Evolutionary conservation across 2,329 filamentous ascomycete species (phyloP), one percentile per base, ranked within the genome.

Genomic region (Phaeosphaeriaceae sp.): DNA sequence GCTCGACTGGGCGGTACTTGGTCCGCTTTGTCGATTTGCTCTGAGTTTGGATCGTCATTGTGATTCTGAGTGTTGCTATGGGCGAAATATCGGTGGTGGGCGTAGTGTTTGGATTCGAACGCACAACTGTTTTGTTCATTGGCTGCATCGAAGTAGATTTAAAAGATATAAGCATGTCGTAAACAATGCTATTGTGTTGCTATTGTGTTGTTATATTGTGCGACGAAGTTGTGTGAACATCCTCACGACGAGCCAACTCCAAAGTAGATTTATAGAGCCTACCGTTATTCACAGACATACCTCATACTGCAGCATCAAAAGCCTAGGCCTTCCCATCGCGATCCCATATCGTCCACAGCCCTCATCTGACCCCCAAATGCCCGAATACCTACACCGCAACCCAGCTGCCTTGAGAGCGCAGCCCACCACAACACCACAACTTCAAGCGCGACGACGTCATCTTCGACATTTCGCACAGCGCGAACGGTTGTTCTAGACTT

Each of bases 251-350:
- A 36, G 9, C 13, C 13, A 3, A 13, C 31, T 36, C 7, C 31
- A 36, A 5, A 48, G 15, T 17, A 27, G 20, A 3, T 45, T 51
- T 56, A 51, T 51, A 46, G 27, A 41, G 27, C 20, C 31, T 51
- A 46, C 36, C n/a, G 42, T 33, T 3, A 48, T 13, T 27, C 20
- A 31, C 17, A 41, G 7, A 54, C 15, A 27, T 42, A 25, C 20
- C 13, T 54, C 15, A 25, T 48, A 7, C 21, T 40, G 27, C 33
- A 7, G 15, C 22, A 19, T 27, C 27, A 17, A 21, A 36, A 51
- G 53, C 58, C 59, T 53, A 64, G 62, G 62, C 49, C 60, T 19
- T 45, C 31, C 51, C 51, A 60, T 64, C 57, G 59, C 49, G 56
- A 62, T 64, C 60, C 11, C 24, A 60, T 33, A 50, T 48, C 47